Base-by-base conservation (phyloP, 306 rosid genomes). In the Cucurbita argyrosperma region DNA sequence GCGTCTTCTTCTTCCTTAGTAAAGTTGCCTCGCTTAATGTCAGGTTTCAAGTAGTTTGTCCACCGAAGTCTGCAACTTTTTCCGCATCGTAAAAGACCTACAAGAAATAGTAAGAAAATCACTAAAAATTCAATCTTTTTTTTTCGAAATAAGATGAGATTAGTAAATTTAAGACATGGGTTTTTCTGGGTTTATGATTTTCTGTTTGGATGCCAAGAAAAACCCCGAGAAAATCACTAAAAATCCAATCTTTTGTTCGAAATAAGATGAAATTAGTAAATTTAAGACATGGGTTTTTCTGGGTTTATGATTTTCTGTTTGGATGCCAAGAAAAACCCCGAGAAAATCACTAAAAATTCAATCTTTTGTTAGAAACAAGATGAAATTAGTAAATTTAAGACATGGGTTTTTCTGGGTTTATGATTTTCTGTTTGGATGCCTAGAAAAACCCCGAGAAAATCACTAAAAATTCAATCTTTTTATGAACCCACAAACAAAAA, bases 1-100 rank as follows among this genome's bases (percentile, higher is more conserved):
- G 82, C 72, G 59, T 91, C 96, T 75, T 91, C 97, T 79, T 94
- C 99, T 79, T 91, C 97, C 62, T 4, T 30, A 6, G 89, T 88
- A 82, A 94, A 94, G 80, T 94, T 94, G 10, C 99, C 99, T 88
- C 99, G 86, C 85, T 87, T 94, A 42, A 91, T 89, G 82, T 91
- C 99, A 23, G 99, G 99, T 75, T 81, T 76, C 75, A 94, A 64
- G 71, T 94, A 94, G 77, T 94, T 94, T 50, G 81, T 87, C 99
- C 99, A 94, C 0, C 99, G 81, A 30, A 94, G 82, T 63, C 99
- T 84, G 62, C 97, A 94, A 72, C 99, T 94, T 82, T 94, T 94
- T 19, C 99, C 99, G 79, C 99, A 94, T 74, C 99, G 87, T 52
- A 88, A 72, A 50, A 94, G 67, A 4, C 99, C 99, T 94, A 58